Conservation (phyloP, 2,329 filamentous ascomycete species). For the Rugonectria rugulosa region DNA sequence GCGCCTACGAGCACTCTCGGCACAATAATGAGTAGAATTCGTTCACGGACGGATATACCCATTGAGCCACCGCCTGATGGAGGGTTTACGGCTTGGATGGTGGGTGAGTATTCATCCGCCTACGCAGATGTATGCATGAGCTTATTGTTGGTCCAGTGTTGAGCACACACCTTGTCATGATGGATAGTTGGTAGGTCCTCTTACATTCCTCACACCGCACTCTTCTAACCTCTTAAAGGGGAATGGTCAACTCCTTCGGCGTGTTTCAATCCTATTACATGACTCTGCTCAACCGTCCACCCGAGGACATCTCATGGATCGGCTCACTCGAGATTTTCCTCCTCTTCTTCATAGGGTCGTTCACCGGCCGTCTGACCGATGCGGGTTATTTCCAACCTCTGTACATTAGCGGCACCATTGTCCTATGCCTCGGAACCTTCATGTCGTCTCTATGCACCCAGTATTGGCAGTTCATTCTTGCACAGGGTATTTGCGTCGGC, state of each 20-base stretch:
- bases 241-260: slow-evolving; percentile 62
- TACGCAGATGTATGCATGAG: not conserved
- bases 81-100: slow-evolving; percentile 55
- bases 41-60: slow-evolving; percentile 2
- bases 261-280: slow-evolving; percentile 62
- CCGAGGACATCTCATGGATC: slow-evolving; percentile 58
- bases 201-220: not conserved
- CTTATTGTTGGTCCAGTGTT: slow-evolving; percentile 17
- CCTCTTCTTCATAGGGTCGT: slow-evolving; percentile 61
- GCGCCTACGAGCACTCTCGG: slow-evolving; percentile 13
- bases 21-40: slow-evolving; percentile 10
- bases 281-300: slow-evolving; percentile 22
- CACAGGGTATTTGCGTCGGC: slow-evolving; percentile 65
- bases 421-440: slow-evolving; percentile 59
- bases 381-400: slow-evolving; percentile 59
- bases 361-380: slow-evolving; percentile 61
- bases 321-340: slow-evolving; percentile 63
- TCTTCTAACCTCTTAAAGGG: slow-evolving; percentile 43
- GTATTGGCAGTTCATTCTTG: slow-evolving; percentile 65
- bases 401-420: slow-evolving; percentile 48
- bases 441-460: slow-evolving; percentile 51
- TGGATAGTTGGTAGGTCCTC: slow-evolving; percentile 55
- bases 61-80: slow-evolving; percentile 58
- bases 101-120: slow-evolving; percentile 41
- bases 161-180: slow-evolving; percentile 52